A percentile compares a stretch with the other conserved stretches of the same genome.
phyloP scores from a whole-genome alignment of 768 basidiomycete species.

The Rhizopogon salebrosus region DNA sequence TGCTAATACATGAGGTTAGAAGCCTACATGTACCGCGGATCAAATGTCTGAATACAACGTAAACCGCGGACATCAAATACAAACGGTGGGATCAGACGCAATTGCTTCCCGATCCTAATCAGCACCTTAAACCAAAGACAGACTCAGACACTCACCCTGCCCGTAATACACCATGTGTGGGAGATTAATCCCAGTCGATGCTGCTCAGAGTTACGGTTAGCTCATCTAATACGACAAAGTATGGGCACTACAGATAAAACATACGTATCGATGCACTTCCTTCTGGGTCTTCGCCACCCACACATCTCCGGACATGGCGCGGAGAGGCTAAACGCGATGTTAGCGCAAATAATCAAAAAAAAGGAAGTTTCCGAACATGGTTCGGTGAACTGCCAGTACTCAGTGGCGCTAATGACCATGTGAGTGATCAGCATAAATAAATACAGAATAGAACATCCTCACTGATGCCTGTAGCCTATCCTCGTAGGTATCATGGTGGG shows the following conservation, averaged over 20 bases:
- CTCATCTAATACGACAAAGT: not conserved
- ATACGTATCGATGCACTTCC: constrained; percentile 46
- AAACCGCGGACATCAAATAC: constrained; percentile 11
- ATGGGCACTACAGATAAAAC: constrained; percentile 4
- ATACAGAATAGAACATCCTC: constrained; percentile 2
- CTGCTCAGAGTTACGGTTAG: constrained; percentile 21
- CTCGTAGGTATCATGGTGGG: constrained; percentile 42
- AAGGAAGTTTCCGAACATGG: constrained; percentile 21
- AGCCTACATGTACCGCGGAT: not conserved
- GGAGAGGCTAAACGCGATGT: constrained; percentile 17
- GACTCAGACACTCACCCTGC: constrained; percentile 31
- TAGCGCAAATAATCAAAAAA: not conserved
- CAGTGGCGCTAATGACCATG: constrained; percentile 22
- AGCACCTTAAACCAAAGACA: constrained; percentile 5
- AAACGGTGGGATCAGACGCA: constrained; percentile 28
- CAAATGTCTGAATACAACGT: not conserved
- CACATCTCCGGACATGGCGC: constrained; percentile 35
- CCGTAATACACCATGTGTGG: constrained; percentile 43
- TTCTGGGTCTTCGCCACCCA: constrained; percentile 39
- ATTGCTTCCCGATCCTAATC: constrained; percentile 16
- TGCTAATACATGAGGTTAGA: not conserved
- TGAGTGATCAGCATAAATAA: constrained; percentile 12
- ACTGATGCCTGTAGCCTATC: constrained; percentile 47
- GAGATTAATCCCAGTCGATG: constrained; percentile 41
- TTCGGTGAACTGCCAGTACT: constrained; percentile 48